These are phyloP conservation scores for Colletotrichum caudatum DNA, from an alignment of 2,329 filamentous ascomycete genomes.

Conservation along the genomic window DNA sequence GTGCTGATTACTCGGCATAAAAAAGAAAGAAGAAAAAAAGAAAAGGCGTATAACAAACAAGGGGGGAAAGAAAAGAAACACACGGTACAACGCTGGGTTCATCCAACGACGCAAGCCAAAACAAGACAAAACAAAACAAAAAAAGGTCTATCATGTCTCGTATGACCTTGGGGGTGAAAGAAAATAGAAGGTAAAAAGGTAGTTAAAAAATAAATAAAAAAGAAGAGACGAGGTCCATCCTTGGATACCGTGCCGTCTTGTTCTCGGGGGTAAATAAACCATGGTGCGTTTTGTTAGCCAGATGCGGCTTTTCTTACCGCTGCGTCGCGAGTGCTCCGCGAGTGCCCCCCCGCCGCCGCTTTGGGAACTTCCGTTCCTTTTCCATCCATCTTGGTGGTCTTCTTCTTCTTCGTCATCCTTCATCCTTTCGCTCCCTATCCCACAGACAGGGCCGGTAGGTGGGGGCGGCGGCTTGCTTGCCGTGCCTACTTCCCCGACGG, in stretches of 20 bases:
- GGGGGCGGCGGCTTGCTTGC: not conserved
- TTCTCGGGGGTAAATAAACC: not conserved
- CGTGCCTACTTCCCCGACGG: not conserved
- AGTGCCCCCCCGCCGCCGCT: too few relatives aligned
- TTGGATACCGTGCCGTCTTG: not conserved
- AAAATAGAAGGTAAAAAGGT: too few relatives aligned
- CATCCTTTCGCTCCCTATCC: not conserved
- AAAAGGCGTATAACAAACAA: not conserved
- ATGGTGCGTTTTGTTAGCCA: not conserved
- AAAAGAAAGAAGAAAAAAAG: too few relatives aligned
- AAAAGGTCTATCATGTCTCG: constrained; percentile 2
- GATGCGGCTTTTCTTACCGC: not conserved
- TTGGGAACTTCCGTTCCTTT: not conserved
- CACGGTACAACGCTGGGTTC: not conserved
- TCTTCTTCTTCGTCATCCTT: not conserved
- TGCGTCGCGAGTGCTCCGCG: not conserved
- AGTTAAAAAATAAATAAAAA: too few relatives aligned
- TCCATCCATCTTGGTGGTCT: too few relatives aligned
- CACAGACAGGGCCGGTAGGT: not conserved
- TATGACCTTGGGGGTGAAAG: not conserved
- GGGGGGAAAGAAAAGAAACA: not conserved
- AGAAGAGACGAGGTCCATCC: not conserved
- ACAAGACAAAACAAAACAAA: too few relatives aligned
- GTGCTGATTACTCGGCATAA: not conserved
- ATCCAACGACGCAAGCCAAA: not conserved